A percentile compares a stretch with the other conserved stretches of the same genome.
Evolutionary conservation across 2,329 filamentous ascomycete species (phyloP).

Genomic region (Aureobasidium pullulans): DNA sequence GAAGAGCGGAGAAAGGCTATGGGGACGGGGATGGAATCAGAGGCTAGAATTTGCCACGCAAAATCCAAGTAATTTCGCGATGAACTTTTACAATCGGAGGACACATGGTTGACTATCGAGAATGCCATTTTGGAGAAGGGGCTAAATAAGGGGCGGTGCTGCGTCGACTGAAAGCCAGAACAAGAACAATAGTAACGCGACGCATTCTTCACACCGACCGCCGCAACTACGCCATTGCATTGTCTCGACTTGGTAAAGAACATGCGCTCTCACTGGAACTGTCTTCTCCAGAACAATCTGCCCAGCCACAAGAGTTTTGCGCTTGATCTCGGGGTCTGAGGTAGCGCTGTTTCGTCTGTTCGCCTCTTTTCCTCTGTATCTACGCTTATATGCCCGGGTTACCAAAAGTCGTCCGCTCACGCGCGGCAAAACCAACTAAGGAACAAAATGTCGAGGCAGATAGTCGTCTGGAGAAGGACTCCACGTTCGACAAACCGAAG

Average conservation of each 20-base stretch:
- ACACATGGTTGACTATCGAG: slow-evolving; percentile 17
- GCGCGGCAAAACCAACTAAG: neutral
- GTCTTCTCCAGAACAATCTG: slow-evolving; percentile 6
- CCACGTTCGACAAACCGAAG: neutral
- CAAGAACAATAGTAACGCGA: slow-evolving; percentile 17
- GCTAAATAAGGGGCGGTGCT: slow-evolving; percentile 17
- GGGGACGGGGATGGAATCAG: neutral
- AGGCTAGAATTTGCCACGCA: slow-evolving; percentile 20
- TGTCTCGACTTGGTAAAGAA: neutral
- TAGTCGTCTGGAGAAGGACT: neutral
- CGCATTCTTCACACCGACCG: slow-evolving; percentile 3
- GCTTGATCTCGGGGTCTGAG: neutral
- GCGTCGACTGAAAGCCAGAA: slow-evolving; percentile 5
- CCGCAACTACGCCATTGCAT: slow-evolving; percentile 1
- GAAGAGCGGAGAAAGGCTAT: neutral
- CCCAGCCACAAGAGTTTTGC: neutral
- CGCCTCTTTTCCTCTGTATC: neutral
- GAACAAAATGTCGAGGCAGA: neutral
- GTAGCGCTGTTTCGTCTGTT: neutral
- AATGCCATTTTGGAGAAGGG: neutral
- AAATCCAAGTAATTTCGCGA: slow-evolving; percentile 22
- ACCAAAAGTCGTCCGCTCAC: neutral
- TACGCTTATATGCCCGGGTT: neutral
- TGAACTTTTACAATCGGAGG: slow-evolving; percentile 22
- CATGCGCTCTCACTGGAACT: neutral